A percentile compares a stretch with the other conserved stretches of the same genome.
Conservation (phyloP, 2,329 filamentous ascomycete genomes). For the Penicillium sp. region DNA sequence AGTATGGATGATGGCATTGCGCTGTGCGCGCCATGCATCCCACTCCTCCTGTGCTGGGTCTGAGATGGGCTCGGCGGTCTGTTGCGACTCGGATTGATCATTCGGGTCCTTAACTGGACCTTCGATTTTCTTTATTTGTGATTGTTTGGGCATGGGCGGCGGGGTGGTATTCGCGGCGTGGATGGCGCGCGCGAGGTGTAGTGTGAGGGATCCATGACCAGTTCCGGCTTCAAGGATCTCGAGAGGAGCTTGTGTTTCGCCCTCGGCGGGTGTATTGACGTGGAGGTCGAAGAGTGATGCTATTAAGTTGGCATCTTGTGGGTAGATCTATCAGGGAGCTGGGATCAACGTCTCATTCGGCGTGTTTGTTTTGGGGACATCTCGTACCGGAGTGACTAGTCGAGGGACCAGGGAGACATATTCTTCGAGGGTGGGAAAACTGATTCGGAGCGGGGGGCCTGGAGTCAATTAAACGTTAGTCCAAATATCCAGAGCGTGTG, state of each 20-base stretch:
- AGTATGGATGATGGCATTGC: conserved; percentile 73
- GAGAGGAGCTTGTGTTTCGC: conserved; percentile 49
- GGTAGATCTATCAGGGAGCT: conserved; percentile 62
- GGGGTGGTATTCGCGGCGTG: conserved; percentile 68
- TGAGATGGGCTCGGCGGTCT: conserved; percentile 11
- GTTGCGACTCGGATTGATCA: conserved; percentile 21
- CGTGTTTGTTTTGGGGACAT: conserved; percentile 3
- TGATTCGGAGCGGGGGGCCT: conserved; percentile 57
- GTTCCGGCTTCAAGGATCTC: conserved; percentile 85
- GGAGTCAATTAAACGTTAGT: conserved; percentile 3
- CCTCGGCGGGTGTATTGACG: conserved; percentile 46
- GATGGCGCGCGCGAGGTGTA: conserved; percentile 74
- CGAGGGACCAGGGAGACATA: conserved; percentile 70
- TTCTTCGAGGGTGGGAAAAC: conserved; percentile 69
- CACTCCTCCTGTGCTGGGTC: conserved; percentile 38
- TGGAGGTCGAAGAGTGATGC: conserved; percentile 77
- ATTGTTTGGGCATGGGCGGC: conserved; percentile 43
- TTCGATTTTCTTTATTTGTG: conserved; percentile 35
- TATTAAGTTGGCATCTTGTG: conserved; percentile 73
- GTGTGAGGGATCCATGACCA: conserved; percentile 77
- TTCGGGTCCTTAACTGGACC: conserved; percentile 24
- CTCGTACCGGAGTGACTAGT: conserved; percentile 71
- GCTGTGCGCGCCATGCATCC: conserved; percentile 51
- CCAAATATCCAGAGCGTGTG: neutral
- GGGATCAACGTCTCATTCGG: conserved; percentile 12